Base-by-base conservation (phyloP, 1,284 basidiomycete species). In the Malassezia sp. region DNA sequence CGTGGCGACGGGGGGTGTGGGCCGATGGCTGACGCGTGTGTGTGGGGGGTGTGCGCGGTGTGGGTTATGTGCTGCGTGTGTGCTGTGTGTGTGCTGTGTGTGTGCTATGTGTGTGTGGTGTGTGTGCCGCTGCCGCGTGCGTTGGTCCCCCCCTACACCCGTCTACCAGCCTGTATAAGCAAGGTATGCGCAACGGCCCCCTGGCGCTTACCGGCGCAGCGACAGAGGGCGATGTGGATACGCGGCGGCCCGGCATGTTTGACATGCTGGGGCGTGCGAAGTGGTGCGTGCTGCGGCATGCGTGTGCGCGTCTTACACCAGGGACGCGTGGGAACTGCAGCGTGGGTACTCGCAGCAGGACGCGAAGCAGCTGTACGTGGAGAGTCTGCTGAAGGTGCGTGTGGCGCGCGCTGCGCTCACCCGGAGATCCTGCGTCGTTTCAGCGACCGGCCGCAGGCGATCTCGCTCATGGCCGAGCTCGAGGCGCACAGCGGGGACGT, bases 271-370 rank as follows among this genome's bases (percentile, higher is more conserved):
- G 86, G 26, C 77, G 89, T 56, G 89, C 90, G 15, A 95, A 95
- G 73, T 95, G 89, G 89, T 87, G 56, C 40, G 75, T 41, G 4
- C 28, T 31, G 34, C 21, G 31, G 42, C 40, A 20, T 21, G 20
- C 24, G n/a, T n/a, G n/a, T n/a, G n/a, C n/a, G n/a, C n/a, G n/a
- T 14, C 31, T 40, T 37, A 31, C 31, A 11, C 12, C 56, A 89
- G 86, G 87, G 88, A 91, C 73, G 86, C 86, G 24, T 95, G 89
- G 89, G 80, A 82, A 36, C 89, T 87, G 64, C 85, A 90, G 65
- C 82, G 81, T 57, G 86, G 89, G 53, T 68, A 89, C 27, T 78
- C 81, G 47, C 69, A 78, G 23, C 78, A 77, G 48, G 84, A 90
- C 66, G 88, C 89, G 2, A 93, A 89, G 73, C 83, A 80, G 77